Base-by-base conservation (phyloP, 2,329 filamentous ascomycete species). In the Neopestalotiopsis sp. region DNA sequence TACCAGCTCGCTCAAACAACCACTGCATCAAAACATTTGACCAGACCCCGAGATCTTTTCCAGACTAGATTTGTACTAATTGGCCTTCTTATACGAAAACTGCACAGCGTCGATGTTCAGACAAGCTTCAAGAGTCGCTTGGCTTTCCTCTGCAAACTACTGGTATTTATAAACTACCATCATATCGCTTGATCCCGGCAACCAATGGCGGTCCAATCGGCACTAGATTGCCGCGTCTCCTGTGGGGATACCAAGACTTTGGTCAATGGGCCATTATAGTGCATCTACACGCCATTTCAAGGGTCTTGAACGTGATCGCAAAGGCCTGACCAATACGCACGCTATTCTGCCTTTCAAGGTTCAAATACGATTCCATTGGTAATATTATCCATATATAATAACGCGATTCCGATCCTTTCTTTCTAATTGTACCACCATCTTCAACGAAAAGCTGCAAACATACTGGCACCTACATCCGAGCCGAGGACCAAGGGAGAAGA, bases 351-450 rank as follows among this genome's bases (percentile, higher is more conserved):
- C 7, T 42, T 20, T 62, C 59, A 20, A 62, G 28, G 14, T 10
- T 40, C 14, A 62, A 30, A n/a, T 9, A 12, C 45, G 28, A 38
- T 62, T 62, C 30, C 7, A 62, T 62, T 38, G 59, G n/a, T 62
- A 62, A 62, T 62, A 40, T 62, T 62, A 62, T 62, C 59, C 59
- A 62, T 62, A 34, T 40, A 10, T 40, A 38, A 62, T 62, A 62
- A 62, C 59, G 32, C 59, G 34, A 62, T 42, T 34, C 59, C 59
- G 32, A 62, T 34, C 5, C 28, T 62, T 28, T 40, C 14, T 28
- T 20, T 62, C 59, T 17, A 28, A 52, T 52, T 13, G 32, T 20
- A 20, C 28, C 34, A 20, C 14, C 30, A 40, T 17, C 20, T 30
- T 10, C 59, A 13, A 38, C 17, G 14, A 20, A 34, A 38, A 30